A percentile compares a stretch with the other conserved stretches of the same genome.
phyloP scores from a whole-genome alignment of 768 basidiomycete species.

The Naganishia kalamii region DNA sequence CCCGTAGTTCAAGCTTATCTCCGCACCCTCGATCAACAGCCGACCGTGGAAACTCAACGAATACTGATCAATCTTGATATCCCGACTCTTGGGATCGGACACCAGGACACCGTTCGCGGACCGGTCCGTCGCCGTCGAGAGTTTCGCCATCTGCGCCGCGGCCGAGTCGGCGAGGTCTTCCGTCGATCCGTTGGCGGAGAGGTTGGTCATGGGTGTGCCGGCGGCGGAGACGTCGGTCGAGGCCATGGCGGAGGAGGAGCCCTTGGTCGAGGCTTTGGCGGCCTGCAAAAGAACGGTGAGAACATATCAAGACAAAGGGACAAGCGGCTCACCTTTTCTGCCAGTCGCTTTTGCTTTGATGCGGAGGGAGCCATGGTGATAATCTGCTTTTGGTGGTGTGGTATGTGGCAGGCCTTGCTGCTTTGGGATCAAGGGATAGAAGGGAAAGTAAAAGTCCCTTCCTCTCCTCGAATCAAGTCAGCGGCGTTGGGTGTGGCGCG shows the following conservation, averaged over 20 bases:
- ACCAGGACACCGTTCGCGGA: slow-evolving; percentile 86
- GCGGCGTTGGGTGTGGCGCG: neutral
- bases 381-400: neutral
- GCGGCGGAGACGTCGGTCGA: slow-evolving; percentile 58
- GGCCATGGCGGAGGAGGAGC: slow-evolving; percentile 50
- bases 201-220: slow-evolving; percentile 74
- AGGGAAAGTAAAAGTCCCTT: neutral
- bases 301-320: neutral
- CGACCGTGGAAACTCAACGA: slow-evolving; percentile 97
- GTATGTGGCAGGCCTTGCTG: neutral
- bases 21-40: slow-evolving; percentile 52
- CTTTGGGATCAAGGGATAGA: neutral
- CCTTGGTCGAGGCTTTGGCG: slow-evolving; percentile 55
- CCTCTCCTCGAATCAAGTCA: neutral
- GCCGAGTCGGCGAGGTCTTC: slow-evolving; percentile 55
- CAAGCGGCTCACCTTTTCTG: slow-evolving; percentile 62
- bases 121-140: slow-evolving; percentile 84
- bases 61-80: slow-evolving; percentile 94
- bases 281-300: slow-evolving; percentile 53
- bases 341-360: slow-evolving; percentile 74
- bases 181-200: slow-evolving; percentile 69
- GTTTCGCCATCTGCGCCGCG: slow-evolving; percentile 67
- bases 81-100: slow-evolving; percentile 83
- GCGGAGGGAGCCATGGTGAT: slow-evolving; percentile 46
- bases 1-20: slow-evolving; percentile 48